Percentiles rank a stretch among this genome's conserved stretches.
These are phyloP conservation scores for Corniculantispora saksenae DNA, from an alignment of 2,329 filamentous ascomycete species.

Conservation along the genomic window DNA sequence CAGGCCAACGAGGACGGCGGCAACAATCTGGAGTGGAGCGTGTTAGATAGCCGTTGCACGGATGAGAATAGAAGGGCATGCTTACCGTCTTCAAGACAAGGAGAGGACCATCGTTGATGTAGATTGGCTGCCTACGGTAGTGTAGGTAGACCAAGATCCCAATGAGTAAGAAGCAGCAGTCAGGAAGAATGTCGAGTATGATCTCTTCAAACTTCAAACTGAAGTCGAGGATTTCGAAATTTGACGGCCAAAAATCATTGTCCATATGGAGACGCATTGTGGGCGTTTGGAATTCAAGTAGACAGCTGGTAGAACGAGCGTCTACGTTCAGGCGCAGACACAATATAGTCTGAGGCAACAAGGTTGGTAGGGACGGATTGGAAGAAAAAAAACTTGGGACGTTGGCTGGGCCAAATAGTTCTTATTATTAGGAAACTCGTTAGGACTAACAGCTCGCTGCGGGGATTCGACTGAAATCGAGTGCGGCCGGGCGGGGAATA, in stretches of 20 bases:
- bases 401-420: not conserved
- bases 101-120: not conserved
- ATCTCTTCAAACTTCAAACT: not conserved
- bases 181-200: not conserved
- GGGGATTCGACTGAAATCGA: not conserved
- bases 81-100: not conserved
- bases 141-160: not conserved
- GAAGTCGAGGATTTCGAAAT: not conserved
- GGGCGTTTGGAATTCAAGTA: not conserved
- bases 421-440: not conserved
- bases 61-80: too few species aligned
- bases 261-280: not conserved
- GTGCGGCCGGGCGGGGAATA: not conserved
- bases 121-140: not conserved
- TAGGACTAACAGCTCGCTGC: not conserved
- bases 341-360: not conserved
- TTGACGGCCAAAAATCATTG: not conserved
- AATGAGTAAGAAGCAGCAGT: not conserved
- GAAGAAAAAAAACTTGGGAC: not conserved
- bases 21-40: not conserved
- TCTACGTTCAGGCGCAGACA: not conserved
- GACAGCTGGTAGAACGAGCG: not conserved
- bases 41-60: not conserved
- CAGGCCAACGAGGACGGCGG: not conserved
- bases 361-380: not conserved